Evolutionary conservation across 805 yeast species (phyloP).

Genomic region (Myxozyma geophila): DNA sequence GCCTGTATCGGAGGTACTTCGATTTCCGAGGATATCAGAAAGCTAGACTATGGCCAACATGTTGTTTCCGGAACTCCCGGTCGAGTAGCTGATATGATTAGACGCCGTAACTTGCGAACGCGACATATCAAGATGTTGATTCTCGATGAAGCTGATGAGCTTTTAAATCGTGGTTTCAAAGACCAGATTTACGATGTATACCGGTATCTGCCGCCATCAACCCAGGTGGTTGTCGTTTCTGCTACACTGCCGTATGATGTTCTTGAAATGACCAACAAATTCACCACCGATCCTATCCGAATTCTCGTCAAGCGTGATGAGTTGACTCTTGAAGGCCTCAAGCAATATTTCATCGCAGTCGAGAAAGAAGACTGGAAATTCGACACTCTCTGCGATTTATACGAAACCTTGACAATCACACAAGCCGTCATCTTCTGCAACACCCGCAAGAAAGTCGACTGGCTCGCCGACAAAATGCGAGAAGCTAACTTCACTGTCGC

Average conservation of each 20-base stretch:
- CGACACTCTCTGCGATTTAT: slow-evolving; percentile 90
- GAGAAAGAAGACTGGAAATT: slow-evolving; percentile 94
- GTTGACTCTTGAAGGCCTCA: slow-evolving; percentile 92
- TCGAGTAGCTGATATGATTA: slow-evolving; percentile 94
- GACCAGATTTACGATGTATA: slow-evolving; percentile 95
- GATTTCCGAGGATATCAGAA: slow-evolving; percentile 83
- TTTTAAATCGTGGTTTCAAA: slow-evolving; percentile 90
- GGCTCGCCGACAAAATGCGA: slow-evolving; percentile 73
- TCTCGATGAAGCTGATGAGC: slow-evolving; percentile 98
- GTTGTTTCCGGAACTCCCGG: slow-evolving; percentile 98
- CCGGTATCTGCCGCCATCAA: slow-evolving; percentile 80
- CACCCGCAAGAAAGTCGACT: slow-evolving; percentile 92
- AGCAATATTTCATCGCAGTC: slow-evolving; percentile 87
- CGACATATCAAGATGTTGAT: slow-evolving; percentile 89
- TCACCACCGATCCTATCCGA: slow-evolving; percentile 93
- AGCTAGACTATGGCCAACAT: slow-evolving; percentile 84
- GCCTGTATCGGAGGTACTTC: slow-evolving; percentile 98
- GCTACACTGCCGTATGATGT: slow-evolving; percentile 96
- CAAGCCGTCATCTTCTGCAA: slow-evolving; percentile 98
- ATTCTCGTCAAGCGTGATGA: slow-evolving; percentile 95
- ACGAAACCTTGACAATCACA: slow-evolving; percentile 92
- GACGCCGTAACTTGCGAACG: slow-evolving; percentile 81
- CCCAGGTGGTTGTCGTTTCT: slow-evolving; percentile 92
- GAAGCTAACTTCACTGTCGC: slow-evolving; percentile 87
- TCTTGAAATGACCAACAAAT: slow-evolving; percentile 84